phyloP scores from a whole-genome alignment of 805 yeast species.

The Saccharomycopsis babjevae region DNA sequence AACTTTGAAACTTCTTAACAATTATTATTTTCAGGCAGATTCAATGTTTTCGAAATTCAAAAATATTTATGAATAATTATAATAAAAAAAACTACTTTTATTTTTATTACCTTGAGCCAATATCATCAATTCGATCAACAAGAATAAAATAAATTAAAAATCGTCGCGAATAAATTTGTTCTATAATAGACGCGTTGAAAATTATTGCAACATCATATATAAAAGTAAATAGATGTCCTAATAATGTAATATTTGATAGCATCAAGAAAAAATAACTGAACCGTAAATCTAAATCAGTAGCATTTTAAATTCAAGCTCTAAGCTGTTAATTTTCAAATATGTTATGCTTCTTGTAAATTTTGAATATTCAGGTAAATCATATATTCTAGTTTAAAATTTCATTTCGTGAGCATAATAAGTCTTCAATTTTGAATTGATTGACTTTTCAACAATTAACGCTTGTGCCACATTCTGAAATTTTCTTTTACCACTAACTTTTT shows the following conservation, averaged over 20 bases:
- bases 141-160: too few relatives aligned
- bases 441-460: slow-evolving; percentile 31
- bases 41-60: background rate
- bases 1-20: background rate
- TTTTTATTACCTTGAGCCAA: background rate
- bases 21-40: too few relatives aligned
- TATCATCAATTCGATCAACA: too few relatives aligned
- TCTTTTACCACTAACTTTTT: slow-evolving; percentile 17
- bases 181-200: background rate
- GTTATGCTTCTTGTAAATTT: slow-evolving; percentile 32
- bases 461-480: slow-evolving; percentile 15
- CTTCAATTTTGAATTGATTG: slow-evolving; percentile 20
- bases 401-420: slow-evolving; percentile 37
- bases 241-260: slow-evolving; percentile 42
- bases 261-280: slow-evolving; percentile 51
- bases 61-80: background rate
- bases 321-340: slow-evolving; percentile 34
- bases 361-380: slow-evolving; percentile 71
- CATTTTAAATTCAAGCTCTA: slow-evolving; percentile 21
- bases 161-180: background rate
- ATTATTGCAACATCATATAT: background rate
- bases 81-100: background rate
- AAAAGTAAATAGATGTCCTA: slow-evolving; percentile 23
- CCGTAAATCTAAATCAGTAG: slow-evolving; percentile 22
- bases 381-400: slow-evolving; percentile 47